Percentiles rank a stretch among this genome's conserved stretches.
Evolutionary conservation across 2,329 filamentous ascomycete species (phyloP).

Genomic region (Sclerotinia nivalis): DNA sequence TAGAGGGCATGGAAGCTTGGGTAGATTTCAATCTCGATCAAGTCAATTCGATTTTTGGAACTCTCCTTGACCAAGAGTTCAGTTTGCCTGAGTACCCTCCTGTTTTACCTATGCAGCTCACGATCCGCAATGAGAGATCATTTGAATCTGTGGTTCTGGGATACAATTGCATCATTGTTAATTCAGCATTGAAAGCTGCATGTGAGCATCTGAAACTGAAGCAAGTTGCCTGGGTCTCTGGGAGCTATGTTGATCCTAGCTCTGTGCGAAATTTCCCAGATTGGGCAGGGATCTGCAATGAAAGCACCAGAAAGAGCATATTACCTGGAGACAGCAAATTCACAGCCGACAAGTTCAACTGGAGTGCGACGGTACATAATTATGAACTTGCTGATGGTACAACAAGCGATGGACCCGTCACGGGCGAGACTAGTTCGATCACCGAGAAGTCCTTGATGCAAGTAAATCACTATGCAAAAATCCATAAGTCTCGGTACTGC

Average conservation of each 20-base stretch:
- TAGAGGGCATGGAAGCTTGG: too few relatives aligned
- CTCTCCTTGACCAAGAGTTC: too few relatives aligned
- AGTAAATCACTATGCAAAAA: background rate
- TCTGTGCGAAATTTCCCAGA: background rate
- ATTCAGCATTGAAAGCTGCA: background rate
- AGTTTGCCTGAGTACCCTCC: too few relatives aligned
- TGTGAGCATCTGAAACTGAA: background rate
- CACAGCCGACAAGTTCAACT: too few relatives aligned
- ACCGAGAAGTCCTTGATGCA: background rate
- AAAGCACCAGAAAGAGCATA: background rate
- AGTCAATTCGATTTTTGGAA: too few relatives aligned
- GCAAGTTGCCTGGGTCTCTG: background rate
- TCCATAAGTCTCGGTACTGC: background rate
- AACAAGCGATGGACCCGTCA: background rate
- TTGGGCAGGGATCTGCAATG: background rate
- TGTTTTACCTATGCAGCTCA: too few relatives aligned
- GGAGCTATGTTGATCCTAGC: background rate
- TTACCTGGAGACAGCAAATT: slow-evolving; percentile 1
- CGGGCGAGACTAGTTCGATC: background rate
- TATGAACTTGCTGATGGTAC: background rate
- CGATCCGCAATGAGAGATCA: too few relatives aligned
- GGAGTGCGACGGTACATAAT: background rate
- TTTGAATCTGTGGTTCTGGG: too few relatives aligned
- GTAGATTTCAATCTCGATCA: too few relatives aligned
- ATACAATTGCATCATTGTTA: background rate